These are phyloP conservation scores for Ophiostoma triangulosporum DNA, from an alignment of 2,329 filamentous ascomycete species.

Conservation along the genomic window DNA sequence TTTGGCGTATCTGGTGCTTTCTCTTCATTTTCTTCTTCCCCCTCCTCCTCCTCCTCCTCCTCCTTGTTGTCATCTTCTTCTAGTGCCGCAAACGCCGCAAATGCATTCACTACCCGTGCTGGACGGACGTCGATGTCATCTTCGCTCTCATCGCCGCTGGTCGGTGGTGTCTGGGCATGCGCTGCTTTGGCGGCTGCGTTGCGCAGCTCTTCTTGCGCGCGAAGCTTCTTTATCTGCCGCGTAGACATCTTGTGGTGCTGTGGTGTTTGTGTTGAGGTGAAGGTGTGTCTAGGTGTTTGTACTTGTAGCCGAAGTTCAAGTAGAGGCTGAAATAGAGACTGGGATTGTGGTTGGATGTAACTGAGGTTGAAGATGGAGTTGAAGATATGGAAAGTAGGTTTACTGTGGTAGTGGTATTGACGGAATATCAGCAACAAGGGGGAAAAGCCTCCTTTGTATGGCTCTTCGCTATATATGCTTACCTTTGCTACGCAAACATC, in stretches of 20 bases:
- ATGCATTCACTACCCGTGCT: conserved; percentile 19
- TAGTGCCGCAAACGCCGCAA: conserved; percentile 37
- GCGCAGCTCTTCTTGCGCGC: conserved; percentile 31
- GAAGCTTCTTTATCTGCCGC: conserved; percentile 37
- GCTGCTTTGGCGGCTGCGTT: conserved; percentile 19
- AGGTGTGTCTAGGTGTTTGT: not conserved
- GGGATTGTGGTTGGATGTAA: too few relatives aligned
- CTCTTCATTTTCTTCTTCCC: conserved; percentile 20
- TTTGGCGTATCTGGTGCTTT: not conserved
- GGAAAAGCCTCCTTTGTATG: too few relatives aligned
- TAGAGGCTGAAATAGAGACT: too few relatives aligned
- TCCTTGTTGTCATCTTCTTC: conserved; percentile 24
- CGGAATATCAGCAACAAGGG: too few relatives aligned
- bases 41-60: conserved; percentile 20
- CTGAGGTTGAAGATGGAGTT: too few relatives aligned
- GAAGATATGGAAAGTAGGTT: too few relatives aligned
- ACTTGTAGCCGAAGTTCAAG: not conserved
- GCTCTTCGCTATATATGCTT: too few relatives aligned
- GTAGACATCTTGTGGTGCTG: conserved; percentile 29
- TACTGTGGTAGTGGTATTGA: too few relatives aligned
- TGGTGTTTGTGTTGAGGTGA: not conserved
- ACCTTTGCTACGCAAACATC: too few relatives aligned
- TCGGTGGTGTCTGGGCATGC: conserved; percentile 14
- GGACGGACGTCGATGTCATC: conserved; percentile 14
- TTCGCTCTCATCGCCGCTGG: conserved; percentile 21